Evolutionary conservation across 1,284 basidiomycete species (phyloP).

Genomic region (Malassezia restricta): DNA sequence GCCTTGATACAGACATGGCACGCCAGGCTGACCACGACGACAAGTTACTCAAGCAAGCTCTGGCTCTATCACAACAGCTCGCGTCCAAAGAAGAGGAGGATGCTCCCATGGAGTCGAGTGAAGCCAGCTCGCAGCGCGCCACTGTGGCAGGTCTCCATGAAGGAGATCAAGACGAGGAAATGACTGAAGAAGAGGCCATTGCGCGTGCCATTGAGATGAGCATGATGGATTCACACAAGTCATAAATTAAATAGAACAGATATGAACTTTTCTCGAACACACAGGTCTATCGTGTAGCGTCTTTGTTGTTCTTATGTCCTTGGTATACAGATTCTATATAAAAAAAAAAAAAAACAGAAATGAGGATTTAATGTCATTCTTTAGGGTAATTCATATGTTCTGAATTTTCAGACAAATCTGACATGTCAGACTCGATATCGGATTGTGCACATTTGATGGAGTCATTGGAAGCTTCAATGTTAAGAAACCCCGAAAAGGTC

Average conservation of each 20-base stretch:
- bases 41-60: conserved; percentile 34
- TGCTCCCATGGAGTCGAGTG: conserved; percentile 28
- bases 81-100: conserved; percentile 18
- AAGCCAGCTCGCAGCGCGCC: conserved; percentile 14
- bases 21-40: conserved; percentile 31
- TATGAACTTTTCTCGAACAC: too few species aligned
- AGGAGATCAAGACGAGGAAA: conserved; percentile 43
- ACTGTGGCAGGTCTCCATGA: conserved; percentile 25
- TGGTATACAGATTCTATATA: not conserved
- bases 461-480: too few species aligned
- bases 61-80: conserved; percentile 27
- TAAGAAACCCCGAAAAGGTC: too few species aligned
- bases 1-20: conserved; percentile 15
- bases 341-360: too few species aligned
- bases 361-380: too few species aligned
- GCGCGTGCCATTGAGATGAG: conserved; percentile 45
- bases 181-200: conserved; percentile 45
- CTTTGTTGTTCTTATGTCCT: not conserved
- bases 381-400: too few species aligned
- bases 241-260: not conserved
- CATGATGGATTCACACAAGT: conserved; percentile 16
- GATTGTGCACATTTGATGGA: too few species aligned
- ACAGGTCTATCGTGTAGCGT: too few species aligned
- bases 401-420: too few species aligned
- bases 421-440: too few species aligned